Conservation (phyloP, 2,329 filamentous ascomycete genomes). For the Dactylellina parvicollis region DNA sequence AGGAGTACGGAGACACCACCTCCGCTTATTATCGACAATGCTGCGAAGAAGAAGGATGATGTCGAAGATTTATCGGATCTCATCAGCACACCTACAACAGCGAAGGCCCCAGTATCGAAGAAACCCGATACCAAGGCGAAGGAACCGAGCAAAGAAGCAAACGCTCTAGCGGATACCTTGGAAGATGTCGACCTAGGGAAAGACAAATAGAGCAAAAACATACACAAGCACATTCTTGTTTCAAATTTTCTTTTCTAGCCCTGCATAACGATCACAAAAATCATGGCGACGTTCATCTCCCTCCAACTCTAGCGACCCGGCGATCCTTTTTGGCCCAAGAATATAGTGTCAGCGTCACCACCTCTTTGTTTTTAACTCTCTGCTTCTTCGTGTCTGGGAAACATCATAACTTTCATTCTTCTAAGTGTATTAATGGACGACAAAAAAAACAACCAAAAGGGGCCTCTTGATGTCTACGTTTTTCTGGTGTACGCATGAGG, state of each 20-base stretch:
- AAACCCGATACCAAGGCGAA: slow-evolving; percentile 19
- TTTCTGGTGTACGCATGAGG: slow-evolving; percentile 47
- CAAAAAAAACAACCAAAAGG: slow-evolving; percentile 17
- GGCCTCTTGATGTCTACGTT: slow-evolving; percentile 37
- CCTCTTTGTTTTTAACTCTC: slow-evolving; percentile 2
- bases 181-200: slow-evolving; percentile 52
- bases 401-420: slow-evolving; percentile 16
- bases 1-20: slow-evolving; percentile 55
- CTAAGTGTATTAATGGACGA: slow-evolving; percentile 53
- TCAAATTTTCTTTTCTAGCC: background rate
- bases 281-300: slow-evolving; percentile 7
- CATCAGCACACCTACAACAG: slow-evolving; percentile 55
- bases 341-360: slow-evolving; percentile 52
- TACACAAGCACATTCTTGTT: background rate
- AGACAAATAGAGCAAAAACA: slow-evolving; percentile 48
- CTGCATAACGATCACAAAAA: slow-evolving; percentile 6
- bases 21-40: slow-evolving; percentile 54
- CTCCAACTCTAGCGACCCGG: slow-evolving; percentile 10
- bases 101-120: slow-evolving; percentile 59
- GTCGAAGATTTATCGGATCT: slow-evolving; percentile 50
- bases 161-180: slow-evolving; percentile 31
- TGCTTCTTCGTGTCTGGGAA: slow-evolving; percentile 5
- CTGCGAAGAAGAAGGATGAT: slow-evolving; percentile 55
- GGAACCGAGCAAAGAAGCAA: slow-evolving; percentile 29
- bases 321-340: slow-evolving; percentile 34